These are phyloP conservation scores for Neofusicoccum cordaticola DNA, from an alignment of 2,329 filamentous ascomycete genomes.

Conservation along the genomic window DNA sequence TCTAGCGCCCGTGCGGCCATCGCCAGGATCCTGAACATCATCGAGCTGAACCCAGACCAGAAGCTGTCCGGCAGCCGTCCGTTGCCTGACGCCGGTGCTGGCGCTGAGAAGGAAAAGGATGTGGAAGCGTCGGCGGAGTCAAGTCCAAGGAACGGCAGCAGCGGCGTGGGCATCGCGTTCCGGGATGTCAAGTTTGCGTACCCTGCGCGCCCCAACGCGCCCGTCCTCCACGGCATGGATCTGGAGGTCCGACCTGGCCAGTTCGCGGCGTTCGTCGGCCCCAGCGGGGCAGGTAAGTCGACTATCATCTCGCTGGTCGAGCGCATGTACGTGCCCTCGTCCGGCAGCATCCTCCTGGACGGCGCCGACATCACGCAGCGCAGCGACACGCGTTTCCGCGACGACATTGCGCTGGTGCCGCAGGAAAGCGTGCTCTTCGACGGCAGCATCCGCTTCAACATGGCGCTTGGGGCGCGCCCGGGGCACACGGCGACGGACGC, in stretches of 20 bases:
- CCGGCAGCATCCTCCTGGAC: conserved; percentile 54
- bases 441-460: conserved; percentile 47
- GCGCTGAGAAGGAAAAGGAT: conserved; percentile 20
- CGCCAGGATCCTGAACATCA: conserved; percentile 51
- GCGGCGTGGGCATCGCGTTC: conserved; percentile 51
- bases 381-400: not conserved
- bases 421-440: conserved; percentile 50
- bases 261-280: conserved; percentile 64
- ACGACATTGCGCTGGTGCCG: conserved; percentile 45
- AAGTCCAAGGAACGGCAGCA: conserved; percentile 5
- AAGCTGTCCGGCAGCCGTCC: not conserved
- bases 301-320: conserved; percentile 58
- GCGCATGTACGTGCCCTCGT: conserved; percentile 53
- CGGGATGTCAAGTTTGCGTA: conserved; percentile 63
- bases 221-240: conserved; percentile 56
- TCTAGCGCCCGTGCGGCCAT: conserved; percentile 63
- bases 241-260: conserved; percentile 58
- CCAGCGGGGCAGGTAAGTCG: conserved; percentile 66
- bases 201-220: conserved; percentile 58
- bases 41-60: not conserved
- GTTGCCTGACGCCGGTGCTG: conserved; percentile 21
- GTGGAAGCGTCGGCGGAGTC: conserved; percentile 27
- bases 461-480: conserved; percentile 52
- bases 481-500: conserved; percentile 54
- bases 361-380: conserved; percentile 43